These are phyloP conservation scores for Aspergillus baeticus DNA, from an alignment of 495 filamentous ascomycete genomes.

Conservation along the genomic window DNA sequence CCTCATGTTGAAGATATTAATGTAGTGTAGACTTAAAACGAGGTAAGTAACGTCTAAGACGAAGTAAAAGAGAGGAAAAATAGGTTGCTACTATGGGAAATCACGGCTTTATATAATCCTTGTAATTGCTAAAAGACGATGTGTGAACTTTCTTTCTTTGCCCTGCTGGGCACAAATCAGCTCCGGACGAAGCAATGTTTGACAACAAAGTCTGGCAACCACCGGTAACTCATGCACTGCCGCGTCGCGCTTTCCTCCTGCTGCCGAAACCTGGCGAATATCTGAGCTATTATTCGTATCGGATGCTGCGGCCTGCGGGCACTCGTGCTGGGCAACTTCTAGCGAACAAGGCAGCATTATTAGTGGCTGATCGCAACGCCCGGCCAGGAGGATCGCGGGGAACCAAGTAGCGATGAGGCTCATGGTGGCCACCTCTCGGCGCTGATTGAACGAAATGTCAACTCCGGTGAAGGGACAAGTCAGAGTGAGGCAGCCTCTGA, in stretches of 20 bases:
- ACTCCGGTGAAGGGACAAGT: background rate
- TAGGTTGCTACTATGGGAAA: no score
- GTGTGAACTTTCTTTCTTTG: background rate
- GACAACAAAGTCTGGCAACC: background rate
- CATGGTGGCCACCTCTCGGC: background rate
- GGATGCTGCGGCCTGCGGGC: background rate
- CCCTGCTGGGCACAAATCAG: background rate
- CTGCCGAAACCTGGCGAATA: background rate
- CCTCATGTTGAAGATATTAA: constrained; percentile 9
- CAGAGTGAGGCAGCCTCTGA: background rate
- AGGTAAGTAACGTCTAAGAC: no score
- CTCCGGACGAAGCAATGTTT: background rate
- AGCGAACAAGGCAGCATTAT: background rate
- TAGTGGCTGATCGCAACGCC: background rate
- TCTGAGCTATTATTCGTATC: background rate
- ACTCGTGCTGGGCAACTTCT: background rate
- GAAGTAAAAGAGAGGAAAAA: no score
- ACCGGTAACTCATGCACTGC: constrained; percentile 2
- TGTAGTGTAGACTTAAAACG: no score
- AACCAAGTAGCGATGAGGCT: constrained; percentile 4
- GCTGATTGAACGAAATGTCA: background rate
- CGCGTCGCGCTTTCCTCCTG: background rate
- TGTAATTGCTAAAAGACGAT: no score
- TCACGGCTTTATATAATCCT: no score
- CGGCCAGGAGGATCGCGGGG: background rate